phyloP scores from a whole-genome alignment of 2,329 filamentous ascomycete genomes.

The Colletotrichum tamarilloi region DNA sequence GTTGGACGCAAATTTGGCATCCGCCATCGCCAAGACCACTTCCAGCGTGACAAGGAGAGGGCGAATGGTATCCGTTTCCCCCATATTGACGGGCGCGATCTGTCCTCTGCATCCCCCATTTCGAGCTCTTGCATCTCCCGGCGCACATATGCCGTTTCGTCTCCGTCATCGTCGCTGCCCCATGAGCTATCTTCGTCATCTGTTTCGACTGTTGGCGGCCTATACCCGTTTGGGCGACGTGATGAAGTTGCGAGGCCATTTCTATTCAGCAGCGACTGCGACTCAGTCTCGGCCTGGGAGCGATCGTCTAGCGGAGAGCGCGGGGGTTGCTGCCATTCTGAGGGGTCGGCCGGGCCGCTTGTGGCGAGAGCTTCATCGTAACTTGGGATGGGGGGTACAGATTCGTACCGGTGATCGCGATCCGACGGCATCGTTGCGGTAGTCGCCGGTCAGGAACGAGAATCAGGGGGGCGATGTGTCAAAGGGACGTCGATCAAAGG shows the following conservation, averaged over 20 bases:
- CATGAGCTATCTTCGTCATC: conserved; percentile 74
- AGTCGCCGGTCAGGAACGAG: not conserved
- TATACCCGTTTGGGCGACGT: conserved; percentile 71
- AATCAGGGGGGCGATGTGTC: not conserved
- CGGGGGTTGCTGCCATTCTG: conserved; percentile 44
- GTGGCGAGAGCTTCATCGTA: conserved; percentile 55
- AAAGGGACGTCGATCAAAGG: not conserved
- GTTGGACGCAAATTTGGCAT: conserved; percentile 60
- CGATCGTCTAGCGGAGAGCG: conserved; percentile 61
- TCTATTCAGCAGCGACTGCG: conserved; percentile 76
- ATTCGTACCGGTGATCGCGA: conserved; percentile 47
- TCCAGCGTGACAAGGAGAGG: conserved; percentile 65
- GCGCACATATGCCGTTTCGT: conserved; percentile 74
- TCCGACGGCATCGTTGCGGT: conserved; percentile 33
- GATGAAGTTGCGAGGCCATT: conserved; percentile 52
- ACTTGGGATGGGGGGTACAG: conserved; percentile 51
- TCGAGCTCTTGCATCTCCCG: conserved; percentile 92
- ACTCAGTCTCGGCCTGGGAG: conserved; percentile 77
- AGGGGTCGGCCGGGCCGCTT: conserved; percentile 45
- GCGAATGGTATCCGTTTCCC: conserved; percentile 66
- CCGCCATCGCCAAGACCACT: conserved; percentile 65
- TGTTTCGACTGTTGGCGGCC: conserved; percentile 81
- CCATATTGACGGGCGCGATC: conserved; percentile 58
- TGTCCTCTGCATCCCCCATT: conserved; percentile 73
- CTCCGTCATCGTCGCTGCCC: conserved; percentile 59